Evolutionary conservation across 345 rosid species (phyloP).

Genomic region (Limnanthes douglasii): DNA sequence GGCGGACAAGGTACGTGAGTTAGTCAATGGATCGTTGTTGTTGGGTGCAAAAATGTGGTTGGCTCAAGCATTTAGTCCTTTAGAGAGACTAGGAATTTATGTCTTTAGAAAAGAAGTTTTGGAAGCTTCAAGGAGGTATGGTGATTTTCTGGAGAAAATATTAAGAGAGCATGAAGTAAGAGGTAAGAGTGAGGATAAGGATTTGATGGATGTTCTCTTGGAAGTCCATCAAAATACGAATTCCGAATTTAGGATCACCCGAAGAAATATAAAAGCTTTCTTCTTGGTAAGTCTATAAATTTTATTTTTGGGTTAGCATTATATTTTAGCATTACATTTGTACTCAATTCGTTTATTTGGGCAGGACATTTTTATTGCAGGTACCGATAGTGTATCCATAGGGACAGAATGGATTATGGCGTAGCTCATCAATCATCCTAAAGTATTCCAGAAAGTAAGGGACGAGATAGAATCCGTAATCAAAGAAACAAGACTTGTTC

Average conservation of each 20-base stretch:
- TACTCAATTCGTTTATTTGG: not conserved
- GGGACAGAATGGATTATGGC: constrained; percentile 66
- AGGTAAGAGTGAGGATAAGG: constrained; percentile 5
- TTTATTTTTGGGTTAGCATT: not conserved
- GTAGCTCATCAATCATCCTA: constrained; percentile 36
- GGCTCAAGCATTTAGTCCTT: constrained; percentile 2
- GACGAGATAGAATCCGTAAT: constrained; percentile 25
- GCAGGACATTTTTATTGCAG: constrained; percentile 56
- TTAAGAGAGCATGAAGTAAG: constrained; percentile 13
- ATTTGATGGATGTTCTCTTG: constrained; percentile 19
- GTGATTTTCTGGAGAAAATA: constrained; percentile 8
- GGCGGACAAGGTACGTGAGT: constrained; percentile 30
- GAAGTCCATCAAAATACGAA: constrained; percentile 9
- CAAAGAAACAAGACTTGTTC: constrained; percentile 14
- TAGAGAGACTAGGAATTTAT: constrained; percentile 1
- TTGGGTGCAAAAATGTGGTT: not conserved
- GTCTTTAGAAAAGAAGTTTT: not conserved
- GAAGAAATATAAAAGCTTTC: constrained; percentile 11
- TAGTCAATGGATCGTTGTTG: constrained; percentile 9
- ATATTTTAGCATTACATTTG: not conserved
- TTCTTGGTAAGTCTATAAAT: constrained; percentile 6
- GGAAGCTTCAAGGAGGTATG: not conserved
- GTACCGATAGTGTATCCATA: constrained; percentile 46
- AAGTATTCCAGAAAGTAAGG: constrained; percentile 31
- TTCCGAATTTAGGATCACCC: constrained; percentile 9